Evolutionary conservation across 805 yeast species (phyloP), one percentile per base, ranked within the genome.

Genomic region (Jamesozyma jinghongensis): DNA sequence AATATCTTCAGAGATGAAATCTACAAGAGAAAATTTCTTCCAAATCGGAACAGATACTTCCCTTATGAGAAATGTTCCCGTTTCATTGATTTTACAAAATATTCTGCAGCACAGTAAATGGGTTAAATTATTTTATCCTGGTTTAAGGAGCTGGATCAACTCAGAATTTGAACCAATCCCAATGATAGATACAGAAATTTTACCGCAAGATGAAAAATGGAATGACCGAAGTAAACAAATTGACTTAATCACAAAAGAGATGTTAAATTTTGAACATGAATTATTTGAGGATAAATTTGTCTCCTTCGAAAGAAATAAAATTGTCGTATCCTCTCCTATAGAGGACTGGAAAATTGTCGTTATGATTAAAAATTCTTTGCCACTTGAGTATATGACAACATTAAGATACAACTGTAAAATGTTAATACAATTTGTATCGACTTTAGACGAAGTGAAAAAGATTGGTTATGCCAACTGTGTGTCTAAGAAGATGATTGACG

Each of bases 121-220:
- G 40, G 30, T 55, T 13, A 29, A 41, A 27, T 19, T 30, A 18
- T 38, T 53, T 26, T 52, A 53, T 35, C 62, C 62, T 5, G 48
- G 46, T 22, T 36, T 55, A 10, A 30, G 36, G 7, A 17, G 22
- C 4, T 42, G 39, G 19, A 32, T 43, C 12, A 34, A 39, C 18
- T 37, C 34, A 12, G 22, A 31, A 5, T 25, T 48, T 19, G 20
- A 19, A 4, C 18, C 12, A 10, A 16, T 12, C n/a, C 13, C 18
- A 19, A 25, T 12, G 12, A 19, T 11, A 3, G 20, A 20, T 16
- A 7, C 20, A 19, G 14, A 16, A 4, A n/a, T 10, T 14, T 19
- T 29, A 11, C 35, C 25, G 17, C 13, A 25, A 19, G 19, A 14
- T n/a, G 31, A 18, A 14, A 25, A 28, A 12, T 6, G 14, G 11